Evolutionary conservation across 2,329 filamentous ascomycete genomes (phyloP).

Genomic region (Clarireedia hainanense): DNA sequence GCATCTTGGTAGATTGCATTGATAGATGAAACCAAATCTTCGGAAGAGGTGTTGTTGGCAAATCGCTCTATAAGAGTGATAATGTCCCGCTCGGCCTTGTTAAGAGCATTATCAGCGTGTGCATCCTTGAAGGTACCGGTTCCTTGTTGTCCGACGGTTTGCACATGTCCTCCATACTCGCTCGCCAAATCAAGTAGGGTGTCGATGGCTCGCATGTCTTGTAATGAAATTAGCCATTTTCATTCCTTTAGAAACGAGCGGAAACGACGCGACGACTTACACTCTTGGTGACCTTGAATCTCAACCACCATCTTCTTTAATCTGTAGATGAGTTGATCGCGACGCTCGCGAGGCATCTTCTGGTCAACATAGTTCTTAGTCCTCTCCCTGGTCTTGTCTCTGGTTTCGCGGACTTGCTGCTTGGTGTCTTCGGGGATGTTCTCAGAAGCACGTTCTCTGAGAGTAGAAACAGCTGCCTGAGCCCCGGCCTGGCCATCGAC

Average conservation of each 20-base stretch:
- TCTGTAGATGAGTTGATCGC: constrained; percentile 84
- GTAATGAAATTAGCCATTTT: background rate
- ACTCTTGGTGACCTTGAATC: constrained; percentile 91
- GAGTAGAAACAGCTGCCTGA: constrained; percentile 29
- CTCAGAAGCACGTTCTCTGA: constrained; percentile 50
- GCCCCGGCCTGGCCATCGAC: constrained; percentile 44
- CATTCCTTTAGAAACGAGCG: too few species aligned
- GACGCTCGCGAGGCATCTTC: constrained; percentile 88
- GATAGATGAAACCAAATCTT: constrained; percentile 79
- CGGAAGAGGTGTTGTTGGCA: constrained; percentile 84
- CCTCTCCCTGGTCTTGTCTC: constrained; percentile 41
- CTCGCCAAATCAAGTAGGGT: constrained; percentile 80
- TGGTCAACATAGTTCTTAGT: constrained; percentile 69
- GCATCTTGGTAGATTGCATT: constrained; percentile 81
- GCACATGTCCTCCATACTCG: constrained; percentile 72
- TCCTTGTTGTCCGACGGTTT: constrained; percentile 54
- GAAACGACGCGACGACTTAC: constrained; percentile 35
- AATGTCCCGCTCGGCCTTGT: constrained; percentile 69
- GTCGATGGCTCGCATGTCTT: constrained; percentile 79
- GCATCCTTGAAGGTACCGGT: constrained; percentile 65
- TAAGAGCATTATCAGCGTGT: constrained; percentile 54
- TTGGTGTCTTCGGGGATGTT: constrained; percentile 59
- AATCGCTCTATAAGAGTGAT: constrained; percentile 89
- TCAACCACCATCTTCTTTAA: constrained; percentile 98
- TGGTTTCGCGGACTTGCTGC: constrained; percentile 41